A percentile compares a stretch with the other conserved stretches of the same genome.
Conservation (phyloP, 2,329 filamentous ascomycete genomes). For the Hypoxylon sp. region DNA sequence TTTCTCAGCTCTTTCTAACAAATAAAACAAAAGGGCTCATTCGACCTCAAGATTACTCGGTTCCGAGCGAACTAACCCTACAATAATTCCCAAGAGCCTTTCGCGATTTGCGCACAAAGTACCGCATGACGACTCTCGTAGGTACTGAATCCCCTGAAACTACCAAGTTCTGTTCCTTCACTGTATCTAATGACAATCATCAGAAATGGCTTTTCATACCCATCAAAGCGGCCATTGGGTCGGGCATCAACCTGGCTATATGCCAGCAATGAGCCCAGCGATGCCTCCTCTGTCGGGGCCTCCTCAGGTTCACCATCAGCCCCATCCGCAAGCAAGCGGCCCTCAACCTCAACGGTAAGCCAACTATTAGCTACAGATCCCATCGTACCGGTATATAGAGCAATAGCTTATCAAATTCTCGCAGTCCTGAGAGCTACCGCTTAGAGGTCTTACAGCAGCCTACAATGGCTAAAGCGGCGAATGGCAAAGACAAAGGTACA, state of each 20-base stretch:
- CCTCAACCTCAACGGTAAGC: slow-evolving; percentile 48
- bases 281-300: slow-evolving; percentile 46
- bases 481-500: slow-evolving; percentile 54
- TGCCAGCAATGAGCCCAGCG: slow-evolving; percentile 49
- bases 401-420: slow-evolving; percentile 2
- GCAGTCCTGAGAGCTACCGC: slow-evolving; percentile 50
- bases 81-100: slow-evolving; percentile 1
- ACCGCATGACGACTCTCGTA: slow-evolving; percentile 35
- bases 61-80: slow-evolving; percentile 4
- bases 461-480: slow-evolving; percentile 52
- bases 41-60: neutral
- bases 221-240: slow-evolving; percentile 48
- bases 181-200: slow-evolving; percentile 15
- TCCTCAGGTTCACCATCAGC: slow-evolving; percentile 45
- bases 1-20: slow-evolving; percentile 14
- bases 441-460: slow-evolving; percentile 53
- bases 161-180: neutral
- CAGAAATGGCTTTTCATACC: slow-evolving; percentile 51
- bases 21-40: slow-evolving; percentile 8
- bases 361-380: neutral
- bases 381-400: neutral
- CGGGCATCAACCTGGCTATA: slow-evolving; percentile 47
- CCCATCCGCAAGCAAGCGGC: slow-evolving; percentile 45
- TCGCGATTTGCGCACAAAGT: slow-evolving; percentile 17
- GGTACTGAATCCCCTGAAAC: slow-evolving; percentile 12